Evolutionary conservation across 2,329 filamentous ascomycete species (phyloP).

Genomic region (Epichloe bromicola): DNA sequence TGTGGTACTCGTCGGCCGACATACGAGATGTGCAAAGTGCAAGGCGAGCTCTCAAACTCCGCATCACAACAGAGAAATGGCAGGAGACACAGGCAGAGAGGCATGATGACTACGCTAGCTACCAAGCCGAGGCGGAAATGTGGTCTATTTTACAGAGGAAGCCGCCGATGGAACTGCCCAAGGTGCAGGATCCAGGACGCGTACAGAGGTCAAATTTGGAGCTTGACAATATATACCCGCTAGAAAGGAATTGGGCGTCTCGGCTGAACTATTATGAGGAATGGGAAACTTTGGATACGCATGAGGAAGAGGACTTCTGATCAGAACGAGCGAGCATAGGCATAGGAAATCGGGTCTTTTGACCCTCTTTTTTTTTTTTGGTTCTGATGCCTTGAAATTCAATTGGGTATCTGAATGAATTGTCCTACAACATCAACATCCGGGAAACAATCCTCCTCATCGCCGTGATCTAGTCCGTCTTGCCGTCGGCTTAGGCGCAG

Average conservation of each 20-base stretch:
- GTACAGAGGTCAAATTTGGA: conserved; percentile 16
- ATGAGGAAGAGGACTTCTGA: background rate
- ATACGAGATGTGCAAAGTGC: conserved; percentile 24
- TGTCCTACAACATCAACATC: background rate
- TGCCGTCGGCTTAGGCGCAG: conserved; percentile 1
- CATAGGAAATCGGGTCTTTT: background rate
- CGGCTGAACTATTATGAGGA: conserved; percentile 24
- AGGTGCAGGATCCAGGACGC: conserved; percentile 16
- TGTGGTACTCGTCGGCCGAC: conserved; percentile 27
- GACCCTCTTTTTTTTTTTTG: background rate
- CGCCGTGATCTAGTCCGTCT: conserved; percentile 6
- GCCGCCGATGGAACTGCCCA: conserved; percentile 22
- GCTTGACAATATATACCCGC: conserved; percentile 24
- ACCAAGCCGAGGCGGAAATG: conserved; percentile 29
- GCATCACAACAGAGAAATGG: conserved; percentile 27
- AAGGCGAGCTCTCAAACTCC: conserved; percentile 22
- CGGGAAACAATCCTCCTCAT: background rate
- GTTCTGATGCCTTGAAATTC: background rate
- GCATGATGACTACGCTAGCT: conserved; percentile 26
- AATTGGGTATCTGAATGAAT: background rate
- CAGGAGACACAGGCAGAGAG: conserved; percentile 32
- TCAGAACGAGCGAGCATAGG: background rate
- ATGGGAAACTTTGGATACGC: conserved; percentile 25
- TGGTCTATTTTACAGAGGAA: conserved; percentile 31
- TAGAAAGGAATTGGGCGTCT: conserved; percentile 26